Percentiles rank a stretch among this genome's conserved stretches.
Conservation (phyloP, 805 yeast species). For the Hemisphaericaspora nanyangensis region DNA sequence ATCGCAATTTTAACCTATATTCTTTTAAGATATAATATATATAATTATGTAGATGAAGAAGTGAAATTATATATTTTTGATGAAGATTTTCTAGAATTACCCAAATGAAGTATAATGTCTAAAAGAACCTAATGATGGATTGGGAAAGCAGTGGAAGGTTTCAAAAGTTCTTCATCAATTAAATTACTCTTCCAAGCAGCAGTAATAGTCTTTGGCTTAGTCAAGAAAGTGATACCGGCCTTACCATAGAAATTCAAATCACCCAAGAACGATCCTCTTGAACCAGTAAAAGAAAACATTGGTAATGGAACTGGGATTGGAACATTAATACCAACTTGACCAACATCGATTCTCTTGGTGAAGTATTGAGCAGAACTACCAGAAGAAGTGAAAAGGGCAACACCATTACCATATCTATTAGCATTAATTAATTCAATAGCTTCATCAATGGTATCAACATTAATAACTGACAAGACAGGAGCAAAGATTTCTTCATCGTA, state of each 20-base stretch:
- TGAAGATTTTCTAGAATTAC: background rate
- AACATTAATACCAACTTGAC: slow-evolving; percentile 75
- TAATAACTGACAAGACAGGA: slow-evolving; percentile 64
- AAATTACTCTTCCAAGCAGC: slow-evolving; percentile 58
- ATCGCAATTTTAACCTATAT: no score
- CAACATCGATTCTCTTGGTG: slow-evolving; percentile 64
- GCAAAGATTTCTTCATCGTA: slow-evolving; percentile 76
- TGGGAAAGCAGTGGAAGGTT: slow-evolving; percentile 67
- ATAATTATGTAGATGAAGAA: background rate
- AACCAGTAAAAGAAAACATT: slow-evolving; percentile 77
- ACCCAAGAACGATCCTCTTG: slow-evolving; percentile 71
- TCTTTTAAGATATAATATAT: background rate
- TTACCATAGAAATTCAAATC: slow-evolving; percentile 78
- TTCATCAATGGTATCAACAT: slow-evolving; percentile 62
- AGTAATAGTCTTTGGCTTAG: slow-evolving; percentile 74
- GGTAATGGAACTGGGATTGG: slow-evolving; percentile 82
- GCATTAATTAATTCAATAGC: slow-evolving; percentile 61
- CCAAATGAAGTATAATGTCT: background rate
- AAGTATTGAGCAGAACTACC: slow-evolving; percentile 71
- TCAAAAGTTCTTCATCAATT: slow-evolving; percentile 42
- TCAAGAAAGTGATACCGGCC: slow-evolving; percentile 67
- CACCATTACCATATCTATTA: slow-evolving; percentile 65
- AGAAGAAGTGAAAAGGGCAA: slow-evolving; percentile 63
- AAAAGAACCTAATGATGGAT: slow-evolving; percentile 40
- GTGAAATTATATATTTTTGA: background rate